Evolutionary conservation across 371 early-diverging fungal genomes (phyloP), one percentile per base, ranked within the genome.

Genomic region (Circinella minor): DNA sequence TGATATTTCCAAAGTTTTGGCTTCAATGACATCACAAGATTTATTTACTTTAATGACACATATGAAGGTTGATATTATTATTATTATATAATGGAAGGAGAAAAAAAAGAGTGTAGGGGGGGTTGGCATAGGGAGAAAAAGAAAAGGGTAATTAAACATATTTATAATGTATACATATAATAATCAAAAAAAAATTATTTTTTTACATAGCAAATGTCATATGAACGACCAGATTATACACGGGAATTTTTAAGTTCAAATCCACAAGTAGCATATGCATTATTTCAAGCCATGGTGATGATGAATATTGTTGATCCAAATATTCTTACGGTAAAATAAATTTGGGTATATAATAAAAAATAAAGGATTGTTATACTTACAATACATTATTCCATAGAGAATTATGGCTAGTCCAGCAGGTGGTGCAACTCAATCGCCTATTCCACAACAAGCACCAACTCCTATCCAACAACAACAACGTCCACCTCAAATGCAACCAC

Each of bases 201-300:
- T 18, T 39, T 37, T 17, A 14, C 49, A 34, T 65, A 79, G 79
- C 81, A 83, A 79, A 77, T 84, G 75, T 80, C 84, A 74, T 60
- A 86, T 82, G 73, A 93, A 64, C 59, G 86, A 86, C 74, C 93
- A 83, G 91, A 91, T 9, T 88, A 91, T 55, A 91, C 92, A 7
- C 86, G 88, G 48, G 80, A 88, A 1, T 81, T 96, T 46, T 75
- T 97, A 46, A 74, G 79, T 15, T 72, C 86, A 34, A 94, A 96
- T 71, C 97, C 96, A 46, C 95, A 93, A 69, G 84, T 96, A 3
- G 86, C 94, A 17, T 95, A 95, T 80, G 94, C 94, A 4, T 77
- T 96, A 36, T 94, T 96, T 74, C 95, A 96, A 73, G 90, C 92
- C 10, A 85, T 96, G 83, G 69, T 94, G 9, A 89, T 91, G 77